Percentiles rank a stretch among this genome's conserved stretches.
These are phyloP conservation scores for Alternaria dauci DNA, from an alignment of 2,329 filamentous ascomycete genomes.

Conservation along the genomic window DNA sequence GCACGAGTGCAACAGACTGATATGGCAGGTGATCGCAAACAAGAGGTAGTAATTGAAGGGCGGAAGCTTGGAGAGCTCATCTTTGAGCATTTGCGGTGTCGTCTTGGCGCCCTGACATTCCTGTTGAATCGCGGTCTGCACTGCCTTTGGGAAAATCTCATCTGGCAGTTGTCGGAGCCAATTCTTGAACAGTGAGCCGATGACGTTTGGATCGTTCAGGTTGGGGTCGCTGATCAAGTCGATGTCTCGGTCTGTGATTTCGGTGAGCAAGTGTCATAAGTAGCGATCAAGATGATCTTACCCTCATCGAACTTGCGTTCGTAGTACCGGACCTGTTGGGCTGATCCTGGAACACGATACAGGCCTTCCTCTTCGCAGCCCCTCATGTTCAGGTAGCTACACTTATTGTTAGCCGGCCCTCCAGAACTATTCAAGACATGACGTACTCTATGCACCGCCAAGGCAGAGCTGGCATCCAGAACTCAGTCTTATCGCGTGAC, in stretches of 20 bases:
- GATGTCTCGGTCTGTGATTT: constrained; percentile 76
- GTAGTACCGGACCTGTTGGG: constrained; percentile 91
- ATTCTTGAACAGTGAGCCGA: constrained; percentile 94
- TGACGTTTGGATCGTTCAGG: constrained; percentile 94
- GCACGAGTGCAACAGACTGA: constrained; percentile 88
- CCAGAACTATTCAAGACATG: neutral
- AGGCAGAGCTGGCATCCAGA: constrained; percentile 97
- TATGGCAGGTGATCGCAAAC: constrained; percentile 95
- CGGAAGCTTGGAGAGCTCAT: constrained; percentile 91
- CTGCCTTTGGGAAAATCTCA: constrained; percentile 86
- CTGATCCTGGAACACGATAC: constrained; percentile 90
- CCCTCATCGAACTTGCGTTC: constrained; percentile 89
- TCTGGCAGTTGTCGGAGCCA: constrained; percentile 96
- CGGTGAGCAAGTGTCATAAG: constrained; percentile 19
- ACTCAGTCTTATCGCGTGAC: constrained; percentile 94
- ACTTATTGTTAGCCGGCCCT: constrained; percentile 21
- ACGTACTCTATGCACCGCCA: constrained; percentile 90
- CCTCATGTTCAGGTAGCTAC: constrained; percentile 87
- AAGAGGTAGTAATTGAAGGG: constrained; percentile 98
- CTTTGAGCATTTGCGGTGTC: constrained; percentile 85
- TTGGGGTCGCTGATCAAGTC: constrained; percentile 88
- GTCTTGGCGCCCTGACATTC: constrained; percentile 80
- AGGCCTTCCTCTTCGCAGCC: constrained; percentile 92
- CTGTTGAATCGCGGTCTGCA: constrained; percentile 80
- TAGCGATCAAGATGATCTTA: constrained; percentile 49